A percentile compares a stretch with the other conserved stretches of the same genome.
These are phyloP conservation scores for Fusarium sublunatum DNA, from an alignment of 2,329 filamentous ascomycete genomes.

Conservation along the genomic window DNA sequence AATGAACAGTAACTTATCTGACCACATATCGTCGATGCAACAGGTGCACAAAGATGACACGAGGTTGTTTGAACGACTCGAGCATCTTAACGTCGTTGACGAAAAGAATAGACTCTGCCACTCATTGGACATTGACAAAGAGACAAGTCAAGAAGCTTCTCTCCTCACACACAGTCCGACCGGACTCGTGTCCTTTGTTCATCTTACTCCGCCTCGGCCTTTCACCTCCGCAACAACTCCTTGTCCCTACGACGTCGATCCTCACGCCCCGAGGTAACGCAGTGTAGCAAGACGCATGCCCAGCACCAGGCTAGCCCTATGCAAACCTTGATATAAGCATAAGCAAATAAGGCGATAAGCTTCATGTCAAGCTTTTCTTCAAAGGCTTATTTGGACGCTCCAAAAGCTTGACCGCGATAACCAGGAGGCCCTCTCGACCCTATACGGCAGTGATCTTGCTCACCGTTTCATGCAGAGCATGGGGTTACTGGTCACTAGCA, in stretches of 20 bases:
- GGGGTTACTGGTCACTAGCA: too few species aligned
- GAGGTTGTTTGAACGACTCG: neutral
- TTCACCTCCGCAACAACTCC: neutral
- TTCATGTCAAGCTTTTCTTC: constrained; percentile 23
- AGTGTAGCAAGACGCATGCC: constrained; percentile 23
- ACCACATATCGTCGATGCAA: neutral
- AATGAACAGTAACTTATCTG: neutral
- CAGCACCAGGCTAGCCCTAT: neutral
- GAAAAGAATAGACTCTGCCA: too few species aligned
- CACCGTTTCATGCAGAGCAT: constrained; percentile 13
- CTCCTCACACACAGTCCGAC: neutral
- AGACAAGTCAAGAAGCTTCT: too few species aligned
- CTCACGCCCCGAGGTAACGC: neutral
- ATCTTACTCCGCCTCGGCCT: neutral
- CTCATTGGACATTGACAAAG: too few species aligned
- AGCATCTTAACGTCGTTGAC: too few species aligned
- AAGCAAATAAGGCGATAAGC: constrained; percentile 10
- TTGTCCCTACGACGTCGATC: neutral
- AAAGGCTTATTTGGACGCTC: constrained; percentile 18
- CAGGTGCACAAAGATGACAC: neutral
- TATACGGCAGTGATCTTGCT: neutral
- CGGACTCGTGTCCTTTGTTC: neutral
- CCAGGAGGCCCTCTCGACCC: too few species aligned
- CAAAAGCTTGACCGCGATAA: constrained; percentile 33
- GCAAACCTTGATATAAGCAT: neutral